Percentiles rank a stretch among this genome's conserved stretches.
Conservation (phyloP, 495 filamentous ascomycete genomes). For the Hyaloscypha bicolor region DNA sequence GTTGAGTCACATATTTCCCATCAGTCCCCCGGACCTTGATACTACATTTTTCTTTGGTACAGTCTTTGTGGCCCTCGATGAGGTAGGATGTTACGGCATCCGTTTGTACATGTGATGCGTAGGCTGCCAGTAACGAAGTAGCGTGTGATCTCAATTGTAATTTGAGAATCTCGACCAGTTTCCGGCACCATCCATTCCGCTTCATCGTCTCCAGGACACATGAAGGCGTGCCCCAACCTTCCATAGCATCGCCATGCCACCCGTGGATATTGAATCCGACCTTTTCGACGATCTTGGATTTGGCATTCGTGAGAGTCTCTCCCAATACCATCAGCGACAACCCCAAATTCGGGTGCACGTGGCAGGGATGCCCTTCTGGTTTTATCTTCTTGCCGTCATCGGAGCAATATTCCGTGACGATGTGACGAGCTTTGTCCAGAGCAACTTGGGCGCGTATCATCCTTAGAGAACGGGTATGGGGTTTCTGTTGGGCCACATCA, state of each 20-base stretch:
- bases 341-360: background rate
- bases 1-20: background rate
- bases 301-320: slow-evolving; percentile 7
- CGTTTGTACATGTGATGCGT: background rate
- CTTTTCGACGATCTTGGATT: background rate
- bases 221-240: slow-evolving; percentile 6
- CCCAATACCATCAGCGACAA: slow-evolving; percentile 14
- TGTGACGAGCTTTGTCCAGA: background rate
- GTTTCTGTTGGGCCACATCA: background rate
- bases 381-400: background rate
- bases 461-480: background rate
- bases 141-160: slow-evolving; percentile 6
- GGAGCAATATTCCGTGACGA: slow-evolving; percentile 1
- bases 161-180: background rate
- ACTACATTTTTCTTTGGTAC: background rate
- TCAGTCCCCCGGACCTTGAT: background rate
- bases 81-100: background rate
- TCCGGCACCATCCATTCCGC: slow-evolving; percentile 1
- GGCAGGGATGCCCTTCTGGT: background rate
- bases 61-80: background rate
- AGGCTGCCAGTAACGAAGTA: background rate
- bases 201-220: slow-evolving; percentile 5
- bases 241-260: slow-evolving; percentile 7
- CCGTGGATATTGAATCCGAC: slow-evolving; percentile 1
- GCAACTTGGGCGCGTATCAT: slow-evolving; percentile 4